Evolutionary conservation across 495 filamentous ascomycete species (phyloP), one percentile per base, ranked within the genome.

Genomic region (Cladorrhinum samala): DNA sequence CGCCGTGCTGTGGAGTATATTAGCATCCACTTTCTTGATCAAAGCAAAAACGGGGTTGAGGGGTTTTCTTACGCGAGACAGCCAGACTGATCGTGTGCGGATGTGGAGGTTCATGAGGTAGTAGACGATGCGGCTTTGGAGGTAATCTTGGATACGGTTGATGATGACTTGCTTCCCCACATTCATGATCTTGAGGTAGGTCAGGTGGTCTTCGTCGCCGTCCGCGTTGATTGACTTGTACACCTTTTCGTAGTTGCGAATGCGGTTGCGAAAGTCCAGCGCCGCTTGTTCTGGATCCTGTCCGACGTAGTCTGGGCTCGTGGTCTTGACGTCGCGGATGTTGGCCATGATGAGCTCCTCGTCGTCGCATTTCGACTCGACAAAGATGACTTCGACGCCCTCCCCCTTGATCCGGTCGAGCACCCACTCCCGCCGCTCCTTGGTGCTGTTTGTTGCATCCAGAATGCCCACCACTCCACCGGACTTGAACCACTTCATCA

Each of bases 31-130:
- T 14, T 14, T 30, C 21, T 19, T n/a, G 37, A 16, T 4, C 5
- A 16, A 13, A n/a, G 27, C 5, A 23, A 3, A 40, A 43, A 46
- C 17, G 5, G 7, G 37, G 41, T 2, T 33, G 25, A 7, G 14
- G 19, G 9, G 36, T 27, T 42, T 37, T 75, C 86, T 67, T 81
- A 95, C 90, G 14, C 93, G 79, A 53, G 93, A 96, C 25, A 98
- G 77, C 93, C 93, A 98, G 60, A 98, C 95, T 8, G 90, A 94
- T 19, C 93, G 82, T n/a, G 91, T 91, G 60, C 89, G 91, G 61
- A 98, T 96, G 72, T 98, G 93, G 20, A 98, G 75, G 64, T 97
- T 98, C 84, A 96, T 96, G 39, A 96, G 83, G 64, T 95, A 98
- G 70, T 98, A 98, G 27, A 97, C 92, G 21, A 98, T 81, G 23